Conservation (phyloP, 2,329 filamentous ascomycete genomes). For the Ophioceras dolichostomum region DNA sequence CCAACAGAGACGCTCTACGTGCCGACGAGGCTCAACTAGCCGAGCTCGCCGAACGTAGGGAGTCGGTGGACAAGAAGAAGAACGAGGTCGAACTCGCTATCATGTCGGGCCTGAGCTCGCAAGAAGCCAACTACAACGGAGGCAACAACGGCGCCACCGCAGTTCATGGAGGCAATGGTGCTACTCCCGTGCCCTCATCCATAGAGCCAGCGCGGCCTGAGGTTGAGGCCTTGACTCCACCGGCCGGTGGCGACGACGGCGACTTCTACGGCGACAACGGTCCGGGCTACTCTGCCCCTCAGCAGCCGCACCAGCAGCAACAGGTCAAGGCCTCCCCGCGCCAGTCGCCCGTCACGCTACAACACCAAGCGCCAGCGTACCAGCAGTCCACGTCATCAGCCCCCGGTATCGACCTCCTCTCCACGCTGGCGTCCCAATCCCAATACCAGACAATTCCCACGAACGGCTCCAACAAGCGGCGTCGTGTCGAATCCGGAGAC, state of each 20-base stretch:
- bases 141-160: no score
- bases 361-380: constrained; percentile 8
- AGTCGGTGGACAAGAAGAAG: constrained; percentile 69
- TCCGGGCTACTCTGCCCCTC: background rate
- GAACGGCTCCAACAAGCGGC: constrained; percentile 43
- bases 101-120: constrained; percentile 57
- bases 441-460: constrained; percentile 36
- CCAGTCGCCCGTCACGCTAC: constrained; percentile 8
- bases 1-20: constrained; percentile 56
- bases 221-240: constrained; percentile 56
- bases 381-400: constrained; percentile 11
- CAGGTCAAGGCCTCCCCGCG: background rate
- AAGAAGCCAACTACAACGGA: no score
- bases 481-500: constrained; percentile 35
- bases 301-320: no score
- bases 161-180: no score
- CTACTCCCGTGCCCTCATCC: constrained; percentile 23
- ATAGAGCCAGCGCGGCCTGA: constrained; percentile 35
- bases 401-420: constrained; percentile 26
- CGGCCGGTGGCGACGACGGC: constrained; percentile 38
- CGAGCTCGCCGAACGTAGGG: constrained; percentile 53
- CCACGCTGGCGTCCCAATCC: constrained; percentile 25
- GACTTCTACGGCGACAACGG: constrained; percentile 11
- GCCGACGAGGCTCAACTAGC: constrained; percentile 56
- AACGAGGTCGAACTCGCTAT: constrained; percentile 84